phyloP scores from a whole-genome alignment of 2,329 filamentous ascomycete species.

The Pseudogymnoascus sp. region DNA sequence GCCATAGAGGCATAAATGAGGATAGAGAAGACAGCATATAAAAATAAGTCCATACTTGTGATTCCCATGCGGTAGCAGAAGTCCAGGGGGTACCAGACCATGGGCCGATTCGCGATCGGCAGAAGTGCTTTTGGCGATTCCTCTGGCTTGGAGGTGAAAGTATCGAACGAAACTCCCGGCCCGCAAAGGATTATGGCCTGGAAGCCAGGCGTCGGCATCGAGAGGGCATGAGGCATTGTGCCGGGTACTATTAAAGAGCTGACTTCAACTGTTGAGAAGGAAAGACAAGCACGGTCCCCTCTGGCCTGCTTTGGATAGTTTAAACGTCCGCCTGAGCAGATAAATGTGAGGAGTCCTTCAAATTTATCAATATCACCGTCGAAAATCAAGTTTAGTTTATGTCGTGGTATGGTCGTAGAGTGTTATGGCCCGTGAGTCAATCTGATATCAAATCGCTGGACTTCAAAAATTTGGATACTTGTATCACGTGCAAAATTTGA shows the following conservation, averaged over 20 bases:
- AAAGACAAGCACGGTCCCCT: neutral
- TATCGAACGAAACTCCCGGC: conserved; percentile 73
- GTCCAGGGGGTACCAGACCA: conserved; percentile 85
- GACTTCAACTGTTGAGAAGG: neutral
- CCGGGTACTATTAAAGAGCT: neutral
- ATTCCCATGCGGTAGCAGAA: conserved; percentile 79
- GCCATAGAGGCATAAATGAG: neutral
- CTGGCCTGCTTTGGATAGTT: neutral
- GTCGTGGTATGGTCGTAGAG: conserved; percentile 6
- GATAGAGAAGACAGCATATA: neutral
- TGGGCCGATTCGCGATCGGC: conserved; percentile 76
- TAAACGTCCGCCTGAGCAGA: neutral
- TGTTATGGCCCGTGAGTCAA: conserved; percentile 3
- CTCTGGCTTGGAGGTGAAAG: conserved; percentile 73
- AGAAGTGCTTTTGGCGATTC: conserved; percentile 77
- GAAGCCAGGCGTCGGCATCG: conserved; percentile 67
- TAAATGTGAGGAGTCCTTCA: neutral
- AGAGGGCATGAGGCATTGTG: conserved; percentile 67
- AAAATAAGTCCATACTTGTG: conserved; percentile 48
- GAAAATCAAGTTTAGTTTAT: neutral
- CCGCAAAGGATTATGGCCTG: conserved; percentile 80
- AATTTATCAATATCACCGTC: neutral
- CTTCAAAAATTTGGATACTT: conserved; percentile 2
- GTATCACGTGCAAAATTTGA: conserved; percentile 4
- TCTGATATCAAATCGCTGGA: conserved; percentile 1